These are phyloP conservation scores for Jimgerdemannia flammicorona DNA, from an alignment of 192 early-diverging fungal species.

Conservation along the genomic window DNA sequence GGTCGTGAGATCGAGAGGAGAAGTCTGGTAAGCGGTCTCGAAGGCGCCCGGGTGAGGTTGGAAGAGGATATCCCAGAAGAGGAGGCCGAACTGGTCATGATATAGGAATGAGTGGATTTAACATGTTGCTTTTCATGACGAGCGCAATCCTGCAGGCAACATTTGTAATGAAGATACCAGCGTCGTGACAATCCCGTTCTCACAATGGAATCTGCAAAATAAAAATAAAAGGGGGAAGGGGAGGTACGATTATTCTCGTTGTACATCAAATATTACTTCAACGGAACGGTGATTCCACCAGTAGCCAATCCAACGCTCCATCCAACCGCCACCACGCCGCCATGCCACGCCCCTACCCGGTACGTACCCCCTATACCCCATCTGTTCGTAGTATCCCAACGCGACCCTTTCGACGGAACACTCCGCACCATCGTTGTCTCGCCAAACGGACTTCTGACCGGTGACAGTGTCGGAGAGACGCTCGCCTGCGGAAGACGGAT, in stretches of 20 bases:
- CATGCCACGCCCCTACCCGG: not conserved
- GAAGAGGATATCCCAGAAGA: slow-evolving; percentile 74
- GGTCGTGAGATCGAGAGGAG: slow-evolving; percentile 61
- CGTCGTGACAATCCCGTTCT: slow-evolving; percentile 57
- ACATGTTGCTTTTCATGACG: not conserved
- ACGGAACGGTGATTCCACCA: too few species aligned
- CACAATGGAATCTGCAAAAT: slow-evolving; percentile 45
- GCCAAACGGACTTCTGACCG: slow-evolving; percentile 43
- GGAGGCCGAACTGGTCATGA: slow-evolving; percentile 40
- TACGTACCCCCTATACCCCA: slow-evolving; percentile 51
- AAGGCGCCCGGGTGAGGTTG: slow-evolving; percentile 56
- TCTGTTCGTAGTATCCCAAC: slow-evolving; percentile 56
- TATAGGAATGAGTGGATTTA: not conserved
- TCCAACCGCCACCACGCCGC: not conserved
- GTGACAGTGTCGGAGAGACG: slow-evolving; percentile 25
- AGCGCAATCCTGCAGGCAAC: not conserved
- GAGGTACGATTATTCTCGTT: too few species aligned
- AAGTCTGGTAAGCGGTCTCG: slow-evolving; percentile 67
- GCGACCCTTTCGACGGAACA: slow-evolving; percentile 63
- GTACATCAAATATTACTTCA: too few species aligned
- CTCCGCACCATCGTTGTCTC: slow-evolving; percentile 50
- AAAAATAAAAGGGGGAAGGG: too few species aligned
- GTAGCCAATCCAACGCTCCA: too few species aligned
- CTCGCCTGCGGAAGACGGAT: slow-evolving; percentile 11
- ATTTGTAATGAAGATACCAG: slow-evolving; percentile 19